These are phyloP conservation scores for Tanacetum coccineum DNA, from an alignment of 129 eudicot species.

Conservation along the genomic window DNA sequence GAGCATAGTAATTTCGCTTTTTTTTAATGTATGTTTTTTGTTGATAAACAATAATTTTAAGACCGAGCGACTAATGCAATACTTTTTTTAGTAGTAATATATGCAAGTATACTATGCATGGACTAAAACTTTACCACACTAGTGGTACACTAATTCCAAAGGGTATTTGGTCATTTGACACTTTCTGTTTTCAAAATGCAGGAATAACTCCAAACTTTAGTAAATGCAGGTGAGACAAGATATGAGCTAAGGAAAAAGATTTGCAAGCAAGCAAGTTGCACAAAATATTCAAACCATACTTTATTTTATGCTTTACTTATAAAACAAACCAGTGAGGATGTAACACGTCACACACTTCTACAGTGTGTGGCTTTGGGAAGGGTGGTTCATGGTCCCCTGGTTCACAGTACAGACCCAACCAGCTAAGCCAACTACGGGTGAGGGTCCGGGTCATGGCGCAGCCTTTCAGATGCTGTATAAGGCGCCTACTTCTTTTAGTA, in stretches of 20 bases:
- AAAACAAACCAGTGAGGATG: neutral
- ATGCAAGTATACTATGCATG: too few species aligned
- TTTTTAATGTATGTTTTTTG: too few species aligned
- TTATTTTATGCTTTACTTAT: neutral
- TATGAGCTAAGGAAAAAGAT: slow-evolving; percentile 16
- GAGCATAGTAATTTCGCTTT: too few species aligned
- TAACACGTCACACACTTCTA: slow-evolving; percentile 13
- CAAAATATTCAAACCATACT: neutral
- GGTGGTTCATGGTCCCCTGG: slow-evolving; percentile 35
- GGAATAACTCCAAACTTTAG: neutral
- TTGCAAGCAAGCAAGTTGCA: neutral
- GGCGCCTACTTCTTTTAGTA: slow-evolving; percentile 24
- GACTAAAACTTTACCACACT: too few species aligned
- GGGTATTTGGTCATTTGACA: too few species aligned
- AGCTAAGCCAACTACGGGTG: slow-evolving; percentile 22
- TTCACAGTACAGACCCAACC: slow-evolving; percentile 26
- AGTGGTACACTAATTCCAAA: too few species aligned
- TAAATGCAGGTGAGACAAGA: slow-evolving; percentile 25
- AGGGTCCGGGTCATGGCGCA: slow-evolving; percentile 32
- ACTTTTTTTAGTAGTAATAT: too few species aligned
- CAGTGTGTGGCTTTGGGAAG: slow-evolving; percentile 25
- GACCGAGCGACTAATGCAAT: too few species aligned
- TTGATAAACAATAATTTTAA: too few species aligned
- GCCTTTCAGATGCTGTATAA: slow-evolving; percentile 22
- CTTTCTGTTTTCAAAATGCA: neutral